Conservation (phyloP, 2,329 filamentous ascomycete genomes). For the Fusarium aywerte region DNA sequence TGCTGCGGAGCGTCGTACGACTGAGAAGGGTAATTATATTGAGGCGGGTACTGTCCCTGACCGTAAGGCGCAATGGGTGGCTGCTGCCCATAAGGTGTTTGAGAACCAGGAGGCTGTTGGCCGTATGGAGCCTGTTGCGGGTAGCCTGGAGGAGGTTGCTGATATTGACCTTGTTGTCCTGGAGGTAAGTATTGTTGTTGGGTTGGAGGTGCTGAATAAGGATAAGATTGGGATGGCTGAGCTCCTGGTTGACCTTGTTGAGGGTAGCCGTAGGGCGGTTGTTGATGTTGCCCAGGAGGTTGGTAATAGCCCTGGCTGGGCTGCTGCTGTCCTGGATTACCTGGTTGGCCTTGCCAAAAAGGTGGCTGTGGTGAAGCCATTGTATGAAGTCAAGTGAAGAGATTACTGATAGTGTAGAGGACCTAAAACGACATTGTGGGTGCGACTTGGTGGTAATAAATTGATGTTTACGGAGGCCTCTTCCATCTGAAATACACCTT, state of each 20-base stretch:
- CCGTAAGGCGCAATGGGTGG: constrained; percentile 17
- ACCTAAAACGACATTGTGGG: too few species aligned
- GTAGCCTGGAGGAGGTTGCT: constrained; percentile 7
- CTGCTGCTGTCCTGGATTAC: constrained; percentile 27
- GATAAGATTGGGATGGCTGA: constrained; percentile 21
- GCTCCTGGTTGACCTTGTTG: constrained; percentile 15
- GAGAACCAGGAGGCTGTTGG: constrained; percentile 33
- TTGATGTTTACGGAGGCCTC: constrained; percentile 5
- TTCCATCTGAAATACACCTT: background rate
- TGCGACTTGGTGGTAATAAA: background rate
- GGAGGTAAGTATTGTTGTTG: constrained; percentile 21
- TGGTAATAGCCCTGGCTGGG: constrained; percentile 25
- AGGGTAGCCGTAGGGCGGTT: constrained; percentile 21
- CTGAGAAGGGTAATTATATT: constrained; percentile 19
- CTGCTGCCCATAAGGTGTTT: constrained; percentile 32
- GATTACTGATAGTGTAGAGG: too few species aligned
- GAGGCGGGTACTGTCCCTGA: constrained; percentile 26
- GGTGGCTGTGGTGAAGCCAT: constrained; percentile 37
- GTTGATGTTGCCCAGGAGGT: constrained; percentile 22
- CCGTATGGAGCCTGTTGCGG: constrained; percentile 22
- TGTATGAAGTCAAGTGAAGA: too few species aligned
- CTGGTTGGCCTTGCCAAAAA: constrained; percentile 29
- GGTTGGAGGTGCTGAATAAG: constrained; percentile 1
- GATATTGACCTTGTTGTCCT: constrained; percentile 5
- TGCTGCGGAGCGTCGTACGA: constrained; percentile 32